These are phyloP conservation scores for Melanogaster broomeanus DNA, from an alignment of 768 basidiomycete genomes.

Conservation along the genomic window DNA sequence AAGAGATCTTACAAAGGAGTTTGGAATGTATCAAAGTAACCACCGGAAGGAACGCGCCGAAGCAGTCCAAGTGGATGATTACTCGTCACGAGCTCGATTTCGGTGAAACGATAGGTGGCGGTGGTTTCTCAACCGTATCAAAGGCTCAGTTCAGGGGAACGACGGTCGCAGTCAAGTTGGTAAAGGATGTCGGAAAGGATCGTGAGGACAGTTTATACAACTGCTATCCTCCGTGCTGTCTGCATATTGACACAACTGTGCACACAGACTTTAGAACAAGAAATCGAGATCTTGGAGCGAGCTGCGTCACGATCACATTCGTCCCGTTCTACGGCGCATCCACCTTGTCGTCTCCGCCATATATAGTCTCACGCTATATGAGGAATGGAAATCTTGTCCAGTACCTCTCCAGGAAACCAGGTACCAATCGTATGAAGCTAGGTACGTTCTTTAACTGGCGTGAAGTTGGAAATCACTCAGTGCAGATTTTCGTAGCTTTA, in stretches of 20 bases:
- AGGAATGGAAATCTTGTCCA: constrained; percentile 5
- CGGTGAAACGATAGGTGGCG: constrained; percentile 23
- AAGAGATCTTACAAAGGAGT: background rate
- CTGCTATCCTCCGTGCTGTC: background rate
- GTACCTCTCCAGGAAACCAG: constrained; percentile 1
- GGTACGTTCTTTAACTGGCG: background rate
- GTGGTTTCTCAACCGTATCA: constrained; percentile 19
- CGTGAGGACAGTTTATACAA: background rate
- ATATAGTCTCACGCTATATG: constrained; percentile 11
- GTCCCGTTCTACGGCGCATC: constrained; percentile 14
- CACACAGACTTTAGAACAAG: constrained; percentile 1
- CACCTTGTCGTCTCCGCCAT: constrained; percentile 1
- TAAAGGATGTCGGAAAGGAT: constrained; percentile 2
- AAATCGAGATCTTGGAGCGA: constrained; percentile 14
- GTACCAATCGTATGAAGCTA: background rate
- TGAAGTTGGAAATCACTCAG: too few species aligned
- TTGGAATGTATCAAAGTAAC: constrained; percentile 2
- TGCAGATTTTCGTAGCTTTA: constrained; percentile 5
- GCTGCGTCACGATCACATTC: constrained; percentile 9
- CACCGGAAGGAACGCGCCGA: constrained; percentile 4
- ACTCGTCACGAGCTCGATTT: constrained; percentile 28
- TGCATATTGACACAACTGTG: background rate
- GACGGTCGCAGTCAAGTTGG: constrained; percentile 3
- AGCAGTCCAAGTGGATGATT: constrained; percentile 21
- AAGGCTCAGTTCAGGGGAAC: constrained; percentile 3